Evolutionary conservation across 129 eudicot genomes (phyloP).

Genomic region (Flaveria bidentis): DNA sequence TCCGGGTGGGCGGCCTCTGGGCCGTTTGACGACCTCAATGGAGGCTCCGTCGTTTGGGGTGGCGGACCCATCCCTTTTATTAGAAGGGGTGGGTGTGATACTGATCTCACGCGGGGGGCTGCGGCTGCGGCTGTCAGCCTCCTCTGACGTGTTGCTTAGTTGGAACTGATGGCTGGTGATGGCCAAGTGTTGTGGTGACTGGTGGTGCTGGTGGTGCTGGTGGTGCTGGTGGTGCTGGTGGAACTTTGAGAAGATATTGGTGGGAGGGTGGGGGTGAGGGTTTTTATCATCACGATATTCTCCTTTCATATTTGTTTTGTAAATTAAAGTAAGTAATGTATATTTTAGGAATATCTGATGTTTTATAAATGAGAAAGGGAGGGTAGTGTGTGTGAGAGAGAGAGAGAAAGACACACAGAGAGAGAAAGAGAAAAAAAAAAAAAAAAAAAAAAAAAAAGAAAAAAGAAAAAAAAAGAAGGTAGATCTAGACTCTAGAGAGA

Average conservation of each 20-base stretch:
- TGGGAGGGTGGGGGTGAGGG: constrained; percentile 25
- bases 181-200: constrained; percentile 25
- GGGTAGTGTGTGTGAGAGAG: constrained; percentile 20
- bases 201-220: constrained; percentile 30
- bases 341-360: neutral
- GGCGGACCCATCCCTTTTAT: constrained; percentile 26
- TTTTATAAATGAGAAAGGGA: constrained; percentile 6
- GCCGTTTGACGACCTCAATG: constrained; percentile 62
- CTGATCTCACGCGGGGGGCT: constrained; percentile 15
- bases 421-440: constrained; percentile 2
- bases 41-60: constrained; percentile 56
- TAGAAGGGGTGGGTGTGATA: constrained; percentile 17
- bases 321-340: neutral
- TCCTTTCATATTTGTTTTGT: constrained; percentile 46
- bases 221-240: constrained; percentile 34
- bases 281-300: constrained; percentile 43
- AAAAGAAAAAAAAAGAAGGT: no score
- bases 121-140: constrained; percentile 49
- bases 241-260: constrained; percentile 56
- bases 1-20: constrained; percentile 83
- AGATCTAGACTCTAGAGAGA: neutral
- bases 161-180: constrained; percentile 31
- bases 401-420: constrained; percentile 23
- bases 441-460: no score
- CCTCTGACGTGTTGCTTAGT: constrained; percentile 44